These are phyloP conservation scores for Speleostelium caveatum DNA, from an alignment of 78 protist genomes.

Conservation along the genomic window DNA sequence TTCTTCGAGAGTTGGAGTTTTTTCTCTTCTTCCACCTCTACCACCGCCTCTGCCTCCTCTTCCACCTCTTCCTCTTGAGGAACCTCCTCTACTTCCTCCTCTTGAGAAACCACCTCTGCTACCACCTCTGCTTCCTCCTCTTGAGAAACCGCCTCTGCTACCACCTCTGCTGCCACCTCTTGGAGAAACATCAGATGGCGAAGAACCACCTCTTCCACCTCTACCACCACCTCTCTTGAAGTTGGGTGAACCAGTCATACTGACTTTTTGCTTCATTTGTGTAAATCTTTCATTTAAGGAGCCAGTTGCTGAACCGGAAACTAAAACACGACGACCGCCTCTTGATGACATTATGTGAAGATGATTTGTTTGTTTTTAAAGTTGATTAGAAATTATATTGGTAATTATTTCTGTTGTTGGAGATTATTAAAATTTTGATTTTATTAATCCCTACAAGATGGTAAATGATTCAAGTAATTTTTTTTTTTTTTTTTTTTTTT, in stretches of 20 bases:
- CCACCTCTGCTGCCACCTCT: slow-evolving; percentile 30
- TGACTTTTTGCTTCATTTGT: slow-evolving; percentile 34
- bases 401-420: too few relatives aligned
- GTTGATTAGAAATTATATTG: neutral
- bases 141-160: neutral
- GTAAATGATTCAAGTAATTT: too few relatives aligned
- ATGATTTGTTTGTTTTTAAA: neutral
- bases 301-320: neutral
- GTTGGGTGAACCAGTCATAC: neutral
- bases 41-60: slow-evolving; percentile 56
- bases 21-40: slow-evolving; percentile 26
- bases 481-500: too few relatives aligned
- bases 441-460: too few relatives aligned
- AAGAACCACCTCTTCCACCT: slow-evolving; percentile 11
- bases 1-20: slow-evolving; percentile 69
- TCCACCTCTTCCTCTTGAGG: slow-evolving; percentile 38
- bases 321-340: slow-evolving; percentile 30
- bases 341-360: too few relatives aligned
- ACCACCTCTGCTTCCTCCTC: slow-evolving; percentile 33
- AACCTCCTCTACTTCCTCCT: neutral
- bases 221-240: slow-evolving; percentile 1
- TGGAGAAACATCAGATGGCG: neutral
- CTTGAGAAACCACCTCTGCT: slow-evolving; percentile 25
- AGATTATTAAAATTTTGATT: too few relatives aligned
- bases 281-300: slow-evolving; percentile 69